Conservation (phyloP, 345 rosid genomes). For the Camelina hispida region DNA sequence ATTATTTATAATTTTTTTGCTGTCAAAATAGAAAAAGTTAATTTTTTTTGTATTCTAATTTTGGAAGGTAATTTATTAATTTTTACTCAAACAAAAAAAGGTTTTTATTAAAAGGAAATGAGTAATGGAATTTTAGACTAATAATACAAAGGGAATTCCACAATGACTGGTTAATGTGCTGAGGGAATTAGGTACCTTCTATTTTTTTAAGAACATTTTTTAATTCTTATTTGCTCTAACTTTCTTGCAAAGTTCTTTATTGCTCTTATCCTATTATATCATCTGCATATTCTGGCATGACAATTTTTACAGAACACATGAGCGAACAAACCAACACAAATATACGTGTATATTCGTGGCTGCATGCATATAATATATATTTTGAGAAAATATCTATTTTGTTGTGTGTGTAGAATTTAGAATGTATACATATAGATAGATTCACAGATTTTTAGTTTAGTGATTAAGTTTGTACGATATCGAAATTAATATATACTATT, state of each 20-base stretch:
- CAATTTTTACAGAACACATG: conserved; percentile 34
- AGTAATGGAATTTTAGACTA: conserved; percentile 19
- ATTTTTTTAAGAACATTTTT: conserved; percentile 26
- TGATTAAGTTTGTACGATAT: background rate
- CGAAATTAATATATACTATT: background rate
- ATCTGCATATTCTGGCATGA: conserved; percentile 44
- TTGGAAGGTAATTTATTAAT: background rate
- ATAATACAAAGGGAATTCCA: conserved; percentile 39
- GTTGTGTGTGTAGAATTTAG: background rate
- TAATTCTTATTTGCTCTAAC: conserved; percentile 24
- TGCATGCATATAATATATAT: conserved; percentile 2
- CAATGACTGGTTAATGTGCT: conserved; percentile 42
- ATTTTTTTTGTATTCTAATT: background rate
- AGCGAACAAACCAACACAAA: conserved; percentile 36
- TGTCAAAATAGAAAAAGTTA: background rate
- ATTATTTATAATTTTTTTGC: background rate
- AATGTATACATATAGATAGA: background rate
- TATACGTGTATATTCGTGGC: conserved; percentile 42
- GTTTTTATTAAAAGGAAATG: conserved; percentile 8
- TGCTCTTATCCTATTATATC: conserved; percentile 39
- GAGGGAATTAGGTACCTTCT: conserved; percentile 47
- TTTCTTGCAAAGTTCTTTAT: conserved; percentile 40
- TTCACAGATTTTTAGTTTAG: background rate
- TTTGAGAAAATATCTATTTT: background rate
- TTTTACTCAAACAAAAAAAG: background rate